These are phyloP conservation scores for Phyllosticta capitalensis DNA, from an alignment of 2,329 filamentous ascomycete species.

Conservation along the genomic window DNA sequence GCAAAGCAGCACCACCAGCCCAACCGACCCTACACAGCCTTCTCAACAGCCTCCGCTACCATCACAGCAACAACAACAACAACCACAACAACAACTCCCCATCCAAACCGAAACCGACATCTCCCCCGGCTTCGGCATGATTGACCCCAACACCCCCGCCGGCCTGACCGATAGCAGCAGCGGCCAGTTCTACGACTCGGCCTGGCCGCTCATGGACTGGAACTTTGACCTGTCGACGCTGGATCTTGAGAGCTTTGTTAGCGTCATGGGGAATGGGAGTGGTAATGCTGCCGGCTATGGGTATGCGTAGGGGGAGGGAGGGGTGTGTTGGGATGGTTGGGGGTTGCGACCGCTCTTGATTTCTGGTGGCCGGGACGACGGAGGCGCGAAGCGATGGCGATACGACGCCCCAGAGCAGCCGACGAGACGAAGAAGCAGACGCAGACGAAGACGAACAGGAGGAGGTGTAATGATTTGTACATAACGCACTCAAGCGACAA, in stretches of 20 bases:
- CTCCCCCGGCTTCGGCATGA: not conserved
- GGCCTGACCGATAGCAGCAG: not conserved
- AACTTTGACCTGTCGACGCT: slow-evolving; percentile 10
- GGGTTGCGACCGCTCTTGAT: too few relatives aligned
- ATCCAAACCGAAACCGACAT: not conserved
- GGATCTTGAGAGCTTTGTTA: slow-evolving; percentile 7
- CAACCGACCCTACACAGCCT: not conserved
- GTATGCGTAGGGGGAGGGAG: not conserved
- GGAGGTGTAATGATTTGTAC: too few relatives aligned
- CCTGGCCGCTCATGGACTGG: slow-evolving; percentile 10
- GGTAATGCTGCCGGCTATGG: not conserved
- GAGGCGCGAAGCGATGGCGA: too few relatives aligned
- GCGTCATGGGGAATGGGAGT: slow-evolving; percentile 8
- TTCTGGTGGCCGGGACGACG: too few relatives aligned
- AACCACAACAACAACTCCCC: not conserved
- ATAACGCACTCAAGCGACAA: too few relatives aligned
- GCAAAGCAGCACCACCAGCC: not conserved
- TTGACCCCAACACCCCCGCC: not conserved
- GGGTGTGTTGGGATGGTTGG: too few relatives aligned
- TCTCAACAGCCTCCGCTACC: not conserved
- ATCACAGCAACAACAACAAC: not conserved
- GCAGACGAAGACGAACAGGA: too few relatives aligned
- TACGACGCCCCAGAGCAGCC: too few relatives aligned
- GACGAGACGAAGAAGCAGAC: too few relatives aligned
- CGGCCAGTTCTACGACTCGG: not conserved